Base-by-base conservation (phyloP, 2,329 filamentous ascomycete genomes). In the Cordyceps cicadae region DNA sequence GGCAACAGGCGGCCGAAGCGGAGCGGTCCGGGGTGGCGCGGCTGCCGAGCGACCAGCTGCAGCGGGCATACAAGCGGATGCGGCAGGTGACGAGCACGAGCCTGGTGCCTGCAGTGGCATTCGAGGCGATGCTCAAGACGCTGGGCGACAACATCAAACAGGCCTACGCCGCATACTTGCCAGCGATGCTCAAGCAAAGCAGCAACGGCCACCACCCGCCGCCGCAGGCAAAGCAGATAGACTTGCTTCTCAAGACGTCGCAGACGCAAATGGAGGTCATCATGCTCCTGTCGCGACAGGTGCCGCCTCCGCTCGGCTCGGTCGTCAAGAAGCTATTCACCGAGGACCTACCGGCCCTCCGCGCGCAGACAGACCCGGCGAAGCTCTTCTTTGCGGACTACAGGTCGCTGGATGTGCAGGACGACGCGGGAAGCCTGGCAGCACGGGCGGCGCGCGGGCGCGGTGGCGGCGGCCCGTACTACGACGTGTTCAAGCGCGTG, bases 311-410 rank as follows among this genome's bases (percentile, higher is more conserved):
- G 1, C 82, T 85, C 66, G 70, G 79, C 29, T 69, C 76, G 17
- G 82, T 89, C 41, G 79, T 91, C n/a, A 82, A 86, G 64, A 84
- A 82, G 59, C 80, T 87, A 62, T 85, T 93, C 62, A 78, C 79
- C 37, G 76, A 77, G 32, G 81, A 85, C 51, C 73, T 91, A 32
- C 77, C 77, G 0, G 76, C 78, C 21, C 80, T 92, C 59, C 79
- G 82, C 46, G 76, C 76, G 5, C 78, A 81, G 59, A 79, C 86
- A 12, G 85, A 94, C 65, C 80, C 84, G 32, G 82, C 86, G 11
- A 81, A 81, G 63, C 78, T 96, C 54, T 89, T 89, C 74, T 88
- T 91, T 72, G 83, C 84, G 54, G 84, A 94, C 69, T 90, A 86
- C 60, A 79, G 79, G 54, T 82, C 89, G 70, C 77, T 94, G 12